A percentile compares a stretch with the other conserved stretches of the same genome.
These are phyloP conservation scores for Botryobasidium botryosum DNA, from an alignment of 768 basidiomycete species.

Conservation along the genomic window DNA sequence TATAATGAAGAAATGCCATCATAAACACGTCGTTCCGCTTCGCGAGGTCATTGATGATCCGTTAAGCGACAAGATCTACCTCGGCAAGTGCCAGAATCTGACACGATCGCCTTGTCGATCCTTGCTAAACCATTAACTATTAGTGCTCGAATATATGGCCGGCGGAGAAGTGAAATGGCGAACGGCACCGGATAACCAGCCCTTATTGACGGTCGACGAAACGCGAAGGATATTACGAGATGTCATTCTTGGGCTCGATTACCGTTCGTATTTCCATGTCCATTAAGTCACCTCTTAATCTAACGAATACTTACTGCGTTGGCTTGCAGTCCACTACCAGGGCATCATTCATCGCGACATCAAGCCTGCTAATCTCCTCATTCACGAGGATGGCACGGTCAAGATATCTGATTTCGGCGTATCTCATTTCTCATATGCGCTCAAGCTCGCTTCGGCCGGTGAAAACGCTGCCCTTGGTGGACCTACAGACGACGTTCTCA, in stretches of 20 bases:
- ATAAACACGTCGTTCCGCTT: constrained; percentile 77
- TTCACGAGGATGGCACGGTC: constrained; percentile 74
- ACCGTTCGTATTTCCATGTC: constrained; percentile 42
- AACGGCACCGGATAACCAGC: constrained; percentile 33
- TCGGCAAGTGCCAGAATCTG: constrained; percentile 43
- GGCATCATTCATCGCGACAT: constrained; percentile 99
- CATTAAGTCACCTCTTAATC: constrained; percentile 6
- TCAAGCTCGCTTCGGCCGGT: constrained; percentile 52
- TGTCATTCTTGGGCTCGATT: constrained; percentile 86
- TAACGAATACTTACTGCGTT: not conserved
- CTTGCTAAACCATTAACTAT: constrained; percentile 2
- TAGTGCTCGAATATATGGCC: constrained; percentile 92
- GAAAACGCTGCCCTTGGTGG: constrained; percentile 16
- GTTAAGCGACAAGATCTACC: constrained; percentile 73
- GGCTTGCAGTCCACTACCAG: constrained; percentile 72
- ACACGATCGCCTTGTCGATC: not conserved
- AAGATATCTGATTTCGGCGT: constrained; percentile 99
- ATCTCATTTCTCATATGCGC: constrained; percentile 86
- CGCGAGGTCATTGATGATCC: constrained; percentile 93
- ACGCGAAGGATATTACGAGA: constrained; percentile 81
- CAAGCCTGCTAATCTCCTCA: constrained; percentile 93
- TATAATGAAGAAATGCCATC: constrained; percentile 93
- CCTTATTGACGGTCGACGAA: constrained; percentile 69
- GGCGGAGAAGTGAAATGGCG: constrained; percentile 94
- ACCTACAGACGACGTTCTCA: constrained; percentile 35